phyloP scores from a whole-genome alignment of 2,329 filamentous ascomycete species.

The Phaeoacremonium minimum region DNA sequence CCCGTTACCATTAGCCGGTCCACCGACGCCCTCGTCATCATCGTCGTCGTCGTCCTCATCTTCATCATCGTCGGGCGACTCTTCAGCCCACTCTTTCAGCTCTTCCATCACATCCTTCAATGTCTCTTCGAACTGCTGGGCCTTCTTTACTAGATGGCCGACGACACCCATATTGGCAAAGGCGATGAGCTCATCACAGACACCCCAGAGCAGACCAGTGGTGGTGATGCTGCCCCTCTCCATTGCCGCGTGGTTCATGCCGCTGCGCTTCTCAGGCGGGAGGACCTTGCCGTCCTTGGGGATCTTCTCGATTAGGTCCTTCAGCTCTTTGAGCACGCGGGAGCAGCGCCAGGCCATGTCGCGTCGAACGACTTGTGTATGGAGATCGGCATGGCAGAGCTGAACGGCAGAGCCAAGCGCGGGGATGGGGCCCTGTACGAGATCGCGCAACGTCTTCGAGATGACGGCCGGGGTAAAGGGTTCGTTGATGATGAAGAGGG shows the following conservation, averaged over 20 bases:
- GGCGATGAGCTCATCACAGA: slow-evolving; percentile 68
- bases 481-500: slow-evolving; percentile 78
- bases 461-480: slow-evolving; percentile 82
- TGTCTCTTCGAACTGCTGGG: slow-evolving; percentile 68
- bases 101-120: slow-evolving; percentile 82
- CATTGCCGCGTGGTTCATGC: slow-evolving; percentile 21
- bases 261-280: slow-evolving; percentile 40
- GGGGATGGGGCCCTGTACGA: slow-evolving; percentile 70
- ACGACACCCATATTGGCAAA: slow-evolving; percentile 65
- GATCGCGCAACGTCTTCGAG: slow-evolving; percentile 62
- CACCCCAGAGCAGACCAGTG: slow-evolving; percentile 79
- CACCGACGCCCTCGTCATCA: slow-evolving; percentile 37
- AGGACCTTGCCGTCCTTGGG: slow-evolving; percentile 52
- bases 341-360: slow-evolving; percentile 60
- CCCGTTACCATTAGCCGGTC: slow-evolving; percentile 33
- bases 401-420: slow-evolving; percentile 69
- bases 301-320: slow-evolving; percentile 55
- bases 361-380: slow-evolving; percentile 57
- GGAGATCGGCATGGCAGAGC: slow-evolving; percentile 55
- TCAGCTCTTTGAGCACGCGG: slow-evolving; percentile 59
- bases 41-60: slow-evolving; percentile 38
- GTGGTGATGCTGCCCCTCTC: slow-evolving; percentile 53
- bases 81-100: slow-evolving; percentile 81
- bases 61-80: slow-evolving; percentile 59
- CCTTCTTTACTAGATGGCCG: slow-evolving; percentile 66